phyloP scores from a whole-genome alignment of 1,284 basidiomycete genomes.

The Lentinus polychrous region DNA sequence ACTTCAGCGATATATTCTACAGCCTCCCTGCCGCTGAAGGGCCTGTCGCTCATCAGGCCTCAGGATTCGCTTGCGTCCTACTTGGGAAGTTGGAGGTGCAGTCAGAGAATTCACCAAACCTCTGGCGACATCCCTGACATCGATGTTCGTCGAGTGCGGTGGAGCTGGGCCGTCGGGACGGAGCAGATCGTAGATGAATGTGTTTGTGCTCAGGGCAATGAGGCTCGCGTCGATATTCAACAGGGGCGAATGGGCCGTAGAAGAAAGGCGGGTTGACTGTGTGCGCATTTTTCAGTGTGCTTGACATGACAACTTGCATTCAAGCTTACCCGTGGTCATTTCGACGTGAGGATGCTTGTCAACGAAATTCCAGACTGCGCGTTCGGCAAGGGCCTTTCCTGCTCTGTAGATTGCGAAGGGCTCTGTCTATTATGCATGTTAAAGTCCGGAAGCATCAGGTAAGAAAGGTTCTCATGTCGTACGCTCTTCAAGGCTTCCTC shows the following conservation, averaged over 20 bases:
- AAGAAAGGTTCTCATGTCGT: too few species aligned
- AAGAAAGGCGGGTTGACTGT: slow-evolving; percentile 17
- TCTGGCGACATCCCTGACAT: slow-evolving; percentile 23
- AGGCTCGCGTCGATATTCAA: slow-evolving; percentile 4
- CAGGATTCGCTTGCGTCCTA: slow-evolving; percentile 19
- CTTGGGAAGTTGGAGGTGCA: slow-evolving; percentile 11
- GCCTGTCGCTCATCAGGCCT: slow-evolving; percentile 14
- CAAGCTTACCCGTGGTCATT: slow-evolving; percentile 11
- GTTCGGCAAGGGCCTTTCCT: slow-evolving; percentile 16
- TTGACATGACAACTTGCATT: neutral
- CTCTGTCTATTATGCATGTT: neutral
- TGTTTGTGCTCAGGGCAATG: slow-evolving; percentile 12
- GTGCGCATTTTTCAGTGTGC: neutral
- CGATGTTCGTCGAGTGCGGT: slow-evolving; percentile 7
- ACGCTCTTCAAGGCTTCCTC: slow-evolving; percentile 12
- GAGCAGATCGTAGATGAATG: slow-evolving; percentile 12
- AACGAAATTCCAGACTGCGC: slow-evolving; percentile 17
- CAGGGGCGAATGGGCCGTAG: slow-evolving; percentile 16
- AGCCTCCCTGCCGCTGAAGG: slow-evolving; percentile 15
- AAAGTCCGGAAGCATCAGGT: neutral
- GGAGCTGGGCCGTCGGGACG: slow-evolving; percentile 3
- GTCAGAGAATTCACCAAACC: slow-evolving; percentile 17
- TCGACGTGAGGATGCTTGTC: slow-evolving; percentile 16
- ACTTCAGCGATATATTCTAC: slow-evolving; percentile 14
- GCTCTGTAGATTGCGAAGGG: slow-evolving; percentile 13